Conservation (phyloP, 2,329 filamentous ascomycete species). For the Penicillium sp. region DNA sequence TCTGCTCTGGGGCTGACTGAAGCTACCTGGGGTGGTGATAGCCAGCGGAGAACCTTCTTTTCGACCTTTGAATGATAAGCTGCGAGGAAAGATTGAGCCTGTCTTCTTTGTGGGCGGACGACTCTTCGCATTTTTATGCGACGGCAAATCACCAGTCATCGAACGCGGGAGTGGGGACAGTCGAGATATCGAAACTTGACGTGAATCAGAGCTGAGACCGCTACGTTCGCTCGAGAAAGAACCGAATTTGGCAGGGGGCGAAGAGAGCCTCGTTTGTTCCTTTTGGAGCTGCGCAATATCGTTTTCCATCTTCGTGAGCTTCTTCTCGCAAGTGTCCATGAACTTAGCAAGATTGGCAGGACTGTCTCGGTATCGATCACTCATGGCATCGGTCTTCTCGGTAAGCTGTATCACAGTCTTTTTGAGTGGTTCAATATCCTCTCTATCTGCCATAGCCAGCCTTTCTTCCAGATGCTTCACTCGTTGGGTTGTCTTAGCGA, state of each 20-base stretch:
- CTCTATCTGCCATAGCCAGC: conserved; percentile 6
- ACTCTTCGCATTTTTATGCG: not conserved
- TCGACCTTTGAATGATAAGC: conserved; percentile 4
- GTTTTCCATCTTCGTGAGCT: conserved; percentile 5
- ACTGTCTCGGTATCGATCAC: not conserved
- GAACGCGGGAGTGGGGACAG: not conserved
- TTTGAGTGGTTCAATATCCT: conserved; percentile 7
- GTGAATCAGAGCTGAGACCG: not conserved
- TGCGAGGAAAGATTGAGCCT: conserved; percentile 2
- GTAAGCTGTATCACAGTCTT: conserved; percentile 5
- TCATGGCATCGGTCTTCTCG: conserved; percentile 3
- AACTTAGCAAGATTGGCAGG: conserved; percentile 3
- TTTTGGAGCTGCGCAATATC: conserved; percentile 8
- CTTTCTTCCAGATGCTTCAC: conserved; percentile 8
- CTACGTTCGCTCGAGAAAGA: not conserved
- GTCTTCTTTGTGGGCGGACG: not conserved
- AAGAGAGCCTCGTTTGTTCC: not conserved
- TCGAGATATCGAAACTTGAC: not conserved
- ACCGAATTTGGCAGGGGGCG: not conserved
- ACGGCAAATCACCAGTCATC: not conserved
- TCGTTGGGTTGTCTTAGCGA: conserved; percentile 7
- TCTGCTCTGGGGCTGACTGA: conserved; percentile 1
- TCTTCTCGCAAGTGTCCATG: conserved; percentile 7
- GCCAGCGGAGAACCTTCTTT: conserved; percentile 5
- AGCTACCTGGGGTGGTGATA: not conserved